Evolutionary conservation across 495 filamentous ascomycete genomes (phyloP).

Genomic region (Neurospora sp.): DNA sequence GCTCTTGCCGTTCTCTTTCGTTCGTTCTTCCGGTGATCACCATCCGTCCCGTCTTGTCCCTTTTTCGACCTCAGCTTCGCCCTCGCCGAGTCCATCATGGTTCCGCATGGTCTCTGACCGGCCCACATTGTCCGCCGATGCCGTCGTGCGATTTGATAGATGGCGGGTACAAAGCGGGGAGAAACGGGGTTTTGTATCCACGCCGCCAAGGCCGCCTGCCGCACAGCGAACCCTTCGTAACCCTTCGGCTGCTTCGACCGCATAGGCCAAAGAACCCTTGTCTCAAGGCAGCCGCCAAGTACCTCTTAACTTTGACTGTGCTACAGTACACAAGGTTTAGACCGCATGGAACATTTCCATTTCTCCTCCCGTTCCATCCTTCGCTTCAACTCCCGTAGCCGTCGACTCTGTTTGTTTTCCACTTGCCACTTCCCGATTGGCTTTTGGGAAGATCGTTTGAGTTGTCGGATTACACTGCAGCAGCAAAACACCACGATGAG

Average conservation of each 20-base stretch:
- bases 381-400: neutral
- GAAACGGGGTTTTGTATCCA: neutral
- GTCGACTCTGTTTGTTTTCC: neutral
- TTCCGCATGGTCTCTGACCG: neutral
- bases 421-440: neutral
- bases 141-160: neutral
- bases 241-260: neutral
- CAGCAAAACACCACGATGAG: neutral
- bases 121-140: neutral
- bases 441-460: neutral
- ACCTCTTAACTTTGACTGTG: neutral
- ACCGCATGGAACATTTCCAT: neutral
- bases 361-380: neutral
- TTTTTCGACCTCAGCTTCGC: neutral
- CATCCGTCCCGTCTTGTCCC: neutral
- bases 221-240: neutral
- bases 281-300: neutral
- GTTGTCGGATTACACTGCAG: neutral
- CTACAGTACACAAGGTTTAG: neutral
- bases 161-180: neutral
- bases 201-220: neutral
- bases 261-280: neutral
- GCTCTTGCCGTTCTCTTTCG: neutral
- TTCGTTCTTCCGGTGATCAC: neutral
- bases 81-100: neutral